Percentiles rank a stretch among this genome's conserved stretches.
phyloP scores from a whole-genome alignment of 768 basidiomycete species.

The Hysterangium stoloniferum region DNA sequence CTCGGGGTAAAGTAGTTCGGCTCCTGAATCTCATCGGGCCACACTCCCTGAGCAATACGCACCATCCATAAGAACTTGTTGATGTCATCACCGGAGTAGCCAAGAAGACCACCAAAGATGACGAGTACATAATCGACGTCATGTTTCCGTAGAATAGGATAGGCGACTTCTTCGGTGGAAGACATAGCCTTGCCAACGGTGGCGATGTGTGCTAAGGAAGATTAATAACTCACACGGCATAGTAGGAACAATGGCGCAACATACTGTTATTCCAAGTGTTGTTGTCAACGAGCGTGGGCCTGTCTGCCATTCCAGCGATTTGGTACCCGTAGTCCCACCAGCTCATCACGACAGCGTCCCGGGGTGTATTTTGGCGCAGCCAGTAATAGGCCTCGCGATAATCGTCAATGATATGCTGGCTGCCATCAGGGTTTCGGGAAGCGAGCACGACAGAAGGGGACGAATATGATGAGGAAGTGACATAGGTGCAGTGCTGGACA shows the following conservation, averaged over 20 bases:
- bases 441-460: slow-evolving; percentile 96
- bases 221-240: neutral
- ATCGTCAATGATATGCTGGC: slow-evolving; percentile 93
- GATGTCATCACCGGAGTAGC: slow-evolving; percentile 97
- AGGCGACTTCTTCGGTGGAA: slow-evolving; percentile 87
- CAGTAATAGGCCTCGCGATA: slow-evolving; percentile 99
- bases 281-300: slow-evolving; percentile 94
- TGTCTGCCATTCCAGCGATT: slow-evolving; percentile 97
- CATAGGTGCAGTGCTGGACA: slow-evolving; percentile 95
- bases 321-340: slow-evolving; percentile 99
- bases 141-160: slow-evolving; percentile 94
- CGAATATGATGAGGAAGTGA: slow-evolving; percentile 90
- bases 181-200: slow-evolving; percentile 99
- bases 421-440: slow-evolving; percentile 71
- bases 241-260: neutral
- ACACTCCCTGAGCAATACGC: slow-evolving; percentile 87
- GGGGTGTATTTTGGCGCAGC: slow-evolving; percentile 89
- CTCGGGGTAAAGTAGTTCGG: slow-evolving; percentile 85
- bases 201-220: slow-evolving; percentile 77
- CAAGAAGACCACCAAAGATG: slow-evolving; percentile 94
- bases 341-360: slow-evolving; percentile 92
- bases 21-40: slow-evolving; percentile 98
- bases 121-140: slow-evolving; percentile 96
- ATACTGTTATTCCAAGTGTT: slow-evolving; percentile 99
- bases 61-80: slow-evolving; percentile 99